Base-by-base conservation (phyloP, 2,329 filamentous ascomycete species). In the Massarina eburnea region DNA sequence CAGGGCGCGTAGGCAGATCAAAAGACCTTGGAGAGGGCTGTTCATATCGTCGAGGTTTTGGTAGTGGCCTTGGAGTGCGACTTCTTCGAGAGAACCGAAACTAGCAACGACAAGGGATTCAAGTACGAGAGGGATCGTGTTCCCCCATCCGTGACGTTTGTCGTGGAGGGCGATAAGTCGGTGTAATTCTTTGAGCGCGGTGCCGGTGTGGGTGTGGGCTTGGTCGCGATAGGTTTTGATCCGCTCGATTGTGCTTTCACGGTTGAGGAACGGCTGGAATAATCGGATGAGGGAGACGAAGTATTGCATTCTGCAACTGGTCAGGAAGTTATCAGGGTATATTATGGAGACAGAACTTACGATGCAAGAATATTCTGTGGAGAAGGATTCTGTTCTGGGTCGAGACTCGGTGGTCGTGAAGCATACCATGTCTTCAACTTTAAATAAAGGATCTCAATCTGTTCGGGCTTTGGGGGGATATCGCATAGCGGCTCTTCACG, bases 1-100 rank as follows among this genome's bases (percentile, higher is more conserved):
- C 8, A 66, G 39, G 1, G 57, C 62, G n/a, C 57, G 53, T 12
- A 67, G 48, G 41, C 62, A 67, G 2, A 53, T 62, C 7, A 63
- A 32, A 2, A 67, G 47, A 10, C 62, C 62, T 43, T 51, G 54
- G 24, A 63, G 64, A 3, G 49, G 38, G 35, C 63, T 61, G 29
- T 52, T 58, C 2, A 4, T 29, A 15, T 58, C 53, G 3, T 38
- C 20, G 4, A 46, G 39, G 8, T 37, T 17, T 4, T 43, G 17
- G 3, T 48, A 34, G 3, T 41, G 43, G 7, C 47, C 27, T 19
- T 52, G 42, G 30, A 48, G 32, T 4, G 48, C 45, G 5, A 66
- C 49, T 27, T 65, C 64, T 15, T 65, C 62, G 4, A 66, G 49
- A 32, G 50, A 60, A 5, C 58, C 57, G 18, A 60, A 63, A 35